A percentile compares a stretch with the other conserved stretches of the same genome.
Conservation (phyloP, 1,284 basidiomycete genomes). For the Trametes versicolor region DNA sequence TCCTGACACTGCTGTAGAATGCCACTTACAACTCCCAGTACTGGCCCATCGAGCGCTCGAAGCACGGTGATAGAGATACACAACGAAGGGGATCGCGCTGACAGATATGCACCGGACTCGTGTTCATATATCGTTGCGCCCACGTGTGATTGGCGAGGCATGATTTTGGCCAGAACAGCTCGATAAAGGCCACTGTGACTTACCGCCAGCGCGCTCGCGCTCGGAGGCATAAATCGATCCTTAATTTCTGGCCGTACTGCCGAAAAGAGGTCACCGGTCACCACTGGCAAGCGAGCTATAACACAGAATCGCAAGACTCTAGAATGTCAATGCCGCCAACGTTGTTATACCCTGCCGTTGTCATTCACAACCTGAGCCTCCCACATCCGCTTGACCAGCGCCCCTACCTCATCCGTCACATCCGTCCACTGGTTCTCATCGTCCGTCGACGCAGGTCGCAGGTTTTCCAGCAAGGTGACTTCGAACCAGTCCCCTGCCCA, state of each 20-base stretch:
- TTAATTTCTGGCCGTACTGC: too few species aligned
- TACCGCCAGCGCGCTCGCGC: too few species aligned
- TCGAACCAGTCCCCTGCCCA: slow-evolving; percentile 18
- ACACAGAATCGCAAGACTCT: too few species aligned
- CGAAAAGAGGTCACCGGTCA: too few species aligned
- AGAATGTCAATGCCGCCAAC: too few species aligned
- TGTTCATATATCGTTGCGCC: too few species aligned
- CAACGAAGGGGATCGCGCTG: not conserved
- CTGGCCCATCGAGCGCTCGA: not conserved
- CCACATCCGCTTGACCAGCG: not conserved
- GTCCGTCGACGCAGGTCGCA: not conserved
- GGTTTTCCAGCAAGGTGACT: not conserved
- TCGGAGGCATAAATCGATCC: too few species aligned
- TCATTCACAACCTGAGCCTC: not conserved
- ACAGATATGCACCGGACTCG: too few species aligned
- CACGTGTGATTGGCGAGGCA: too few species aligned
- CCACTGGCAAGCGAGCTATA: too few species aligned
- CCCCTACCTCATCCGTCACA: not conserved
- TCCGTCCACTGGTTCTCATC: slow-evolving; percentile 4
- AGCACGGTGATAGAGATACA: not conserved
- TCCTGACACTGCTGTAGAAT: not conserved
- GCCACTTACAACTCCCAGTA: not conserved
- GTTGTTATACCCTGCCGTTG: not conserved
- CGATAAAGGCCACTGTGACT: too few species aligned
- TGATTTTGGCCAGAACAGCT: too few species aligned